Base-by-base conservation (phyloP, 352 stramenopile species). In the Phytophthora crassamura region DNA sequence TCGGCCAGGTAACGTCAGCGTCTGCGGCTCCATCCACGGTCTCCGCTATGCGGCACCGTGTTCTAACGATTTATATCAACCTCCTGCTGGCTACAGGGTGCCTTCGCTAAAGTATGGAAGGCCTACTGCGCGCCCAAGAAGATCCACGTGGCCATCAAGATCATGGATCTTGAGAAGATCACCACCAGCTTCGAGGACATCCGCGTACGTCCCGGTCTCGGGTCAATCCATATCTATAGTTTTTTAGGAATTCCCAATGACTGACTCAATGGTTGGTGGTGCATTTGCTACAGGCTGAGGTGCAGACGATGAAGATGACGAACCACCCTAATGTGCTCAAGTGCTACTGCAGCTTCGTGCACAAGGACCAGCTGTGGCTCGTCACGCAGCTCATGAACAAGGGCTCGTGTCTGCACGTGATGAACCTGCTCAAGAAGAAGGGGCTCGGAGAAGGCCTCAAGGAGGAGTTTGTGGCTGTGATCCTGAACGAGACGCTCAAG, bases 361-460 rank as follows among this genome's bases (percentile, higher is more conserved):
- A 98, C 75, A 96, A 97, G 54, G 91, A 98, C 53, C 85, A 99
- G 77, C 79, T 99, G 22, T 99, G 97, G 97, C 87, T 99, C 12
- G 96, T 99, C 10, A 99, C 97, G 71, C 97, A 98, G 74, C 88
- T 99, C 50, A 99, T 99, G 97, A 97, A 97, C 72, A 99, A 99
- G 71, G 98, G 98, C 38, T 99, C 94, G 48, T 99, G 94, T 69
- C 75, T 99, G 33, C 95, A 98, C 74, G 97, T 98, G 46, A 98
- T 99, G 83, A 97, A 98, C 60, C 77, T 93, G 54, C 75, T 96
- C 10, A 97, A 96, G 72, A 96, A 95, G 69, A 96, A 97, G 76
- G 82, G 88, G 18, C 60, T 90, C 71, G 88, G 89, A 36, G 89
- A 97, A 77, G 89, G 89, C 0, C 80, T 97, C 30, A 92, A 93